Base-by-base conservation (phyloP, 352 stramenopile genomes). In the Pythium apleroticum region DNA sequence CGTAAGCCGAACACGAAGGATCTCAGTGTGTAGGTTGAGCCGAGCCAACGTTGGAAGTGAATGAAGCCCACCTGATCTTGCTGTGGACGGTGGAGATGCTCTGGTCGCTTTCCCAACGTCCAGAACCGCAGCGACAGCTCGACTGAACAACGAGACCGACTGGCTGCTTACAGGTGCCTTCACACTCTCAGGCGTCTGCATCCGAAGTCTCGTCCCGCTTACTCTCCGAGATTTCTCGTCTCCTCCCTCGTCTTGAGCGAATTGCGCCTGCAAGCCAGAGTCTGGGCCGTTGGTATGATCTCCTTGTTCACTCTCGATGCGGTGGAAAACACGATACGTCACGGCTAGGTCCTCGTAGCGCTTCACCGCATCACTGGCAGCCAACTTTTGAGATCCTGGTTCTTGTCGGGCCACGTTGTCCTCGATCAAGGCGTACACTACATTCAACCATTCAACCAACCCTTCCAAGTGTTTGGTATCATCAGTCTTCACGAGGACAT, bases 1-100 rank as follows among this genome's bases (percentile, higher is more conserved):
- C 33, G 84, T 73, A 2, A 89, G 58, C 9, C 75, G 69, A 10
- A 80, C 39, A 1, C 72, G 60, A 52, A 89, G 66, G 33, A 80
- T 84, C 31, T 66, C 54, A 5, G 48, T 17, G 19, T 74, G 71
- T 12, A 66, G 50, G 4, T 14, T 37, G 7, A 66, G 48, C 14
- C 49, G 48, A 17, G 60, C 19, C 1, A 52, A 9, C 17, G 60
- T 66, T 55, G 60, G 60, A 20, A 66, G 28, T 20, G 33, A 33
- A 19, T 52, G 1, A 5, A 39, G 24, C 7, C 49, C 25, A 5
- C 20, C 15, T 9, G 33, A 15, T 52, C 22, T 22, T 37, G 24
- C 20, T 28, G n/a, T 4, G 4, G 43, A 0, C 27, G 12, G 10
- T 24, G 27, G 43, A 50, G 43, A 50, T 14, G 6, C 22, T n/a